A percentile compares a stretch with the other conserved stretches of the same genome.
phyloP scores from a whole-genome alignment of 495 filamentous ascomycete species.

The Penicillium salamii region DNA sequence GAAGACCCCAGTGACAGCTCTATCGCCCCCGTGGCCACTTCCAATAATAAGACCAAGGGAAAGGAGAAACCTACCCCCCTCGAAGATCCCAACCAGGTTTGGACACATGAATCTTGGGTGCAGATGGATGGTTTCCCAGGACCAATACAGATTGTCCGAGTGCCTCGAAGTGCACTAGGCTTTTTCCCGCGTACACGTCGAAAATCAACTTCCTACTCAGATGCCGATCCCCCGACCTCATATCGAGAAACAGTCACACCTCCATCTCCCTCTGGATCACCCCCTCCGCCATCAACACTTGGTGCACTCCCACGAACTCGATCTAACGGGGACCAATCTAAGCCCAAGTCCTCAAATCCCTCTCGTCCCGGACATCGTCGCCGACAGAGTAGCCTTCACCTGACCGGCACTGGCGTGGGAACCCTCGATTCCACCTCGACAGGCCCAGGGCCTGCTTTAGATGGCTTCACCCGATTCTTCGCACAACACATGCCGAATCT shows the following conservation, averaged over 20 bases:
- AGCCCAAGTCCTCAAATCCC: constrained; percentile 14
- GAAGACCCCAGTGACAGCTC: constrained; percentile 43
- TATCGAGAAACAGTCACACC: constrained; percentile 36
- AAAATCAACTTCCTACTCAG: constrained; percentile 62
- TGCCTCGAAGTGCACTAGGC: constrained; percentile 76
- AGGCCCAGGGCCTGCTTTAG: constrained; percentile 74
- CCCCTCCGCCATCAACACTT: constrained; percentile 25
- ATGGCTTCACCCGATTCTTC: constrained; percentile 76
- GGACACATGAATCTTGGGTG: constrained; percentile 88
- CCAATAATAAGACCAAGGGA: constrained; percentile 16
- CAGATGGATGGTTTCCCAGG: constrained; percentile 64
- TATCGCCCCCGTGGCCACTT: constrained; percentile 34
- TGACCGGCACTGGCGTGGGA: constrained; percentile 81
- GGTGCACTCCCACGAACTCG: constrained; percentile 17
- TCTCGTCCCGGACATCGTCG: constrained; percentile 33
- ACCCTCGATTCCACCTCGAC: constrained; percentile 66
- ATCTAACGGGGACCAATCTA: constrained; percentile 18
- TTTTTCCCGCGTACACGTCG: constrained; percentile 90
- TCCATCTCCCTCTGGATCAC: constrained; percentile 32
- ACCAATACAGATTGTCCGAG: constrained; percentile 81
- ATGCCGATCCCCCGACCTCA: constrained; percentile 35
- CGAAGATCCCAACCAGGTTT: constrained; percentile 56
- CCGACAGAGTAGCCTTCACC: constrained; percentile 42
- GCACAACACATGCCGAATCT: constrained; percentile 72
- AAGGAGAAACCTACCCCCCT: constrained; percentile 12